Evolutionary conservation across 768 basidiomycete species (phyloP), one percentile per base, ranked within the genome.

Genomic region (Kwoniella pini): DNA sequence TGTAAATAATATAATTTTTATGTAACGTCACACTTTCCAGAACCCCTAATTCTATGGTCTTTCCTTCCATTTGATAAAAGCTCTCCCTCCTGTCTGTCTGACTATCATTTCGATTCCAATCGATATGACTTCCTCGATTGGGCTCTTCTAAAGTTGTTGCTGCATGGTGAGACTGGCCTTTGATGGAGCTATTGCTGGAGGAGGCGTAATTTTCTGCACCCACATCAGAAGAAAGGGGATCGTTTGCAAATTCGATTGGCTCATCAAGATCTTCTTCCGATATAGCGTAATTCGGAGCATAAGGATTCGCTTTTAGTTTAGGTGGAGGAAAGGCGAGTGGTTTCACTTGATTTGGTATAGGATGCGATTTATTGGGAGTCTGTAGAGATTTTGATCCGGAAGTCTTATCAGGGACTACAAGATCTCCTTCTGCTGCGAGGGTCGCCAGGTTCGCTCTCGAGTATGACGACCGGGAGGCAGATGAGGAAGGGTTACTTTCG

Each of bases 301-400:
- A 64, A 38, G 62, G 62, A 36, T 64, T 64, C 30, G 62, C 21
- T 27, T 59, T 58, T 28, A 64, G 52, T 15, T 52, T 49, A 3
- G 62, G 62, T 43, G 24, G 28, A 21, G 59, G 59, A 21, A 54
- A 45, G 6, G 45, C 31, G 17, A 45, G 22, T 24, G 55, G 55
- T 36, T 33, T 42, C 10, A 30, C 9, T 7, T 19, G 15, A 22
- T n/a, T 17, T 4, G 40, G 31, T 2, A 22, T 12, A 12, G 55
- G 11, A 10, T 46, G 45, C 4, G 22, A 21, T 28, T 24, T 13
- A 27, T 27, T 5, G 17, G 19, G 24, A 12, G 44, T 6, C 44
- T 24, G 44, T 22, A 21, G 11, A 50, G 48, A 19, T 13, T 27
- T 19, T n/a, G 48, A 30, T 50, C 30, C 24, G 26, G 48, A 7